Evolutionary conservation across 176 grass and related monocot genomes (phyloP), one percentile per base, ranked within the genome.

Genomic region (Carex kokanica): DNA sequence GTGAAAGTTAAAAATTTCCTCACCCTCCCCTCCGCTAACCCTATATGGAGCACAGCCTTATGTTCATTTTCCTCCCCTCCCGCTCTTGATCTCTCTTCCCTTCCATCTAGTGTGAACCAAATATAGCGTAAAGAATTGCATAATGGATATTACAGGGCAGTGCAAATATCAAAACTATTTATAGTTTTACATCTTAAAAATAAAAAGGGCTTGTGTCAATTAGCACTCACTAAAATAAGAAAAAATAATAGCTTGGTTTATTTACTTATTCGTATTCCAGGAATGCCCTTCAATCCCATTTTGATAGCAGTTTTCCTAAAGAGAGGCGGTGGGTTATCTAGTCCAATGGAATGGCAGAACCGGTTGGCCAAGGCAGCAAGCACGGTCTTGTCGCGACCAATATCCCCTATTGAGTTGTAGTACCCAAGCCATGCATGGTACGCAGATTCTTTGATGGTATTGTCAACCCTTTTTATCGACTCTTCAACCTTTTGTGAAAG

Each of bases 341-440:
- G 85, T 40, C 95, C 95, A 43, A 98, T 90, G 0, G 90, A 92
- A 21, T 60, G 64, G 21, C 86, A 89, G 55, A 98, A 98, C 59
- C 69, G 84, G 71, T 85, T 98, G 61, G 95, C 95, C 15, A 98
- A 75, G 8, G 94, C 95, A 57, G 75, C 92, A 7, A 98, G 92
- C 79, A 67, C 91, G 27, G 86, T 84, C 79, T 94, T 98, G 61
- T 98, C 87, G 73, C 90, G 89, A 62, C 92, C 89, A 60, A 98
- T 57, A 3, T 93, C 92, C 27, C 20, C 52, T 2, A 98, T 88
- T 2, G 92, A 94, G 51, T 98, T 93, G 31, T 94, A 98, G 59
- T 94, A 94, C 1, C 92, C 95, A 56, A 94, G 92, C 92, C 95
- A 98, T 0, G 92, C 95, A 31, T 94, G 95, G 47, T 94, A 98